Base-by-base conservation (phyloP, 2,329 filamentous ascomycete genomes). In the Sclerotinia trifoliorum region DNA sequence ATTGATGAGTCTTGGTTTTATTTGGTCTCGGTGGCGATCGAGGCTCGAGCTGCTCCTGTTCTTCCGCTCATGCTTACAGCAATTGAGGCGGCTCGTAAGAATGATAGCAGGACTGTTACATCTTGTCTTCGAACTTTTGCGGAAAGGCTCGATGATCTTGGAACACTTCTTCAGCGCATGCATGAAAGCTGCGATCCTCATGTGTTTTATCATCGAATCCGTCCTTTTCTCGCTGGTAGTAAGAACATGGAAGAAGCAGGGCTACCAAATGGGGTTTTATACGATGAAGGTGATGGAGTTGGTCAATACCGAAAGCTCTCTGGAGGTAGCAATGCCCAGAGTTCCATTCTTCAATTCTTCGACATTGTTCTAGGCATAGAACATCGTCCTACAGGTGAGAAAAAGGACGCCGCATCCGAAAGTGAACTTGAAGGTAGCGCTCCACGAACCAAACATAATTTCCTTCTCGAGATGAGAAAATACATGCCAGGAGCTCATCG, bases 1-100 rank as follows among this genome's bases (percentile, higher is more conserved):
- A 83, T 96, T 67, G 95, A 99, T 77, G 95, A 99, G 81, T 97
- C 95, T 71, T 99, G 95, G 95, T 99, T 99, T 78, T 99, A 98
- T 78, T 84, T 99, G 17, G 88, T 98, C 65, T 97, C 93, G 0
- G 92, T 97, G 3, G 95, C 94, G 71, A 97, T 99, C 72, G 95
- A 99, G 80, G 93, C 94, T 66, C 90, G 93, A 67, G 94, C 93
- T 35, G 95, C 90, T 0, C 91, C 93, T 4, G 91, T 94, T 68
- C 89, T 99, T 65, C 89, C 93, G 0, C 81, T 97, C 69, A 97
- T 97, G 92, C 83, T 99, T 54, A 85, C 88, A 52, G 95, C 95
- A 58, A 94, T 99, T 68, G 83, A 86, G 65, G 94, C 94, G 48
- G 94, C 90, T 29, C 87, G 93, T 62, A 81, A 84, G 26, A 85